Conservation (phyloP, 208 protist species). For the Kentomonas sorsogonicus region DNA sequence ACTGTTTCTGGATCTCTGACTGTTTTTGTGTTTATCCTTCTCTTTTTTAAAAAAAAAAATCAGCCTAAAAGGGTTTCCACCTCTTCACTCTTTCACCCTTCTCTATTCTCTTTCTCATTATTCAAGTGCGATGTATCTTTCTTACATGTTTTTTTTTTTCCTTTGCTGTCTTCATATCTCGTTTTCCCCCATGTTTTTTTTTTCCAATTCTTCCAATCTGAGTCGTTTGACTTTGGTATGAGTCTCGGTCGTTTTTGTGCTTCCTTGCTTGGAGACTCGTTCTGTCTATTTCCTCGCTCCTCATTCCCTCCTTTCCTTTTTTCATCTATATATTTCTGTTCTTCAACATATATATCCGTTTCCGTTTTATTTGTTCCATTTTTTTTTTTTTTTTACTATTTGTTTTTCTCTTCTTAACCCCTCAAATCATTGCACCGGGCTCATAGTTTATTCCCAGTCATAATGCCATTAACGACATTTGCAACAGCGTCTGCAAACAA, state of each 20-base stretch:
- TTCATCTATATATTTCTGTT: conserved; percentile 5
- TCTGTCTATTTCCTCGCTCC: conserved; percentile 1
- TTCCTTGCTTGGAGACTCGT: neutral
- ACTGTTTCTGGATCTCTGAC: neutral
- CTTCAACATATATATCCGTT: neutral
- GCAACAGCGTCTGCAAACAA: too few relatives aligned
- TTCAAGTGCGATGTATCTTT: conserved; percentile 7
- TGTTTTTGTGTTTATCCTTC: neutral
- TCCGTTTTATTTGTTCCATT: conserved; percentile 4
- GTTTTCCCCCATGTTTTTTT: conserved; percentile 3
- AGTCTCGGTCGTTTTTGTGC: neutral
- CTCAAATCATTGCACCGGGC: too few relatives aligned
- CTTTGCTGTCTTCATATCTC: neutral
- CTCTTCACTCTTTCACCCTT: conserved; percentile 5
- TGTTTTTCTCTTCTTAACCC: conserved; percentile 1
- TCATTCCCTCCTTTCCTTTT: conserved; percentile 12
- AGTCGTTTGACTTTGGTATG: too few relatives aligned
- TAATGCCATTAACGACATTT: too few relatives aligned
- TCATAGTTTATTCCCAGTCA: too few relatives aligned
- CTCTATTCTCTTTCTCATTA: conserved; percentile 8
- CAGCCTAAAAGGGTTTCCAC: conserved; percentile 1
- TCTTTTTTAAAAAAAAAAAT: conserved; percentile 5
- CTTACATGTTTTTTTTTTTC: conserved; percentile 12
- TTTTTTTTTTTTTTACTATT: conserved; percentile 2
- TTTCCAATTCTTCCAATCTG: too few relatives aligned